These are phyloP conservation scores for Boechera retrofracta DNA, from an alignment of 345 rosid genomes.

Conservation along the genomic window DNA sequence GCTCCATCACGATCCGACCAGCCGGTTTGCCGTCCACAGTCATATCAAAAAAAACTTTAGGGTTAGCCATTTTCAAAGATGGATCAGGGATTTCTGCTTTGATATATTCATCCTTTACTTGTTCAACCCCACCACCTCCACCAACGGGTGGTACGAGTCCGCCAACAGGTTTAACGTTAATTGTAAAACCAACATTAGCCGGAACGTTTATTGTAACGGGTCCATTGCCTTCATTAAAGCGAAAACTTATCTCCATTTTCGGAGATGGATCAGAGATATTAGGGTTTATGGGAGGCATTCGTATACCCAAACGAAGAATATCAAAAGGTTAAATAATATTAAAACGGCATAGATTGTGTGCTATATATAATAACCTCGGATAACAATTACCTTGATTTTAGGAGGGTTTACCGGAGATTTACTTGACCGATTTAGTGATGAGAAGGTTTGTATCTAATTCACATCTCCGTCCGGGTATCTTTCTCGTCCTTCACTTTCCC, in stretches of 20 bases:
- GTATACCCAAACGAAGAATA: no score
- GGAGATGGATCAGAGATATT: neutral
- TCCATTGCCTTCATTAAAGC: neutral
- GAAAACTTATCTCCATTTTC: neutral
- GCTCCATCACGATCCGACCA: slow-evolving; percentile 57
- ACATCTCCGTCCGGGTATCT: no score
- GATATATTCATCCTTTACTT: neutral
- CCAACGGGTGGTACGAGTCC: neutral
- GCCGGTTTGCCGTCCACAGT: slow-evolving; percentile 43
- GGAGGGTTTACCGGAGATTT: no score
- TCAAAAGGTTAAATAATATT: no score
- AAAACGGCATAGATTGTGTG: no score
- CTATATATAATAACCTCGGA: no score
- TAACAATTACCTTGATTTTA: no score
- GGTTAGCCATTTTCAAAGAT: slow-evolving; percentile 33
- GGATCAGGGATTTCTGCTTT: no score
- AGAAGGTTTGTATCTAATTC: no score
- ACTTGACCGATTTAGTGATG: no score
- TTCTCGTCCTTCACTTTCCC: no score
- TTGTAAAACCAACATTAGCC: neutral
- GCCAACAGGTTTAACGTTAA: neutral
- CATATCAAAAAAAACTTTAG: slow-evolving; percentile 54
- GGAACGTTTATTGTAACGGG: neutral
- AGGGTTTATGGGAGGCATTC: no score
- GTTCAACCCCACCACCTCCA: neutral